Conservation (phyloP, 257 asterid genomes). For the Buddleja alternifolia region DNA sequence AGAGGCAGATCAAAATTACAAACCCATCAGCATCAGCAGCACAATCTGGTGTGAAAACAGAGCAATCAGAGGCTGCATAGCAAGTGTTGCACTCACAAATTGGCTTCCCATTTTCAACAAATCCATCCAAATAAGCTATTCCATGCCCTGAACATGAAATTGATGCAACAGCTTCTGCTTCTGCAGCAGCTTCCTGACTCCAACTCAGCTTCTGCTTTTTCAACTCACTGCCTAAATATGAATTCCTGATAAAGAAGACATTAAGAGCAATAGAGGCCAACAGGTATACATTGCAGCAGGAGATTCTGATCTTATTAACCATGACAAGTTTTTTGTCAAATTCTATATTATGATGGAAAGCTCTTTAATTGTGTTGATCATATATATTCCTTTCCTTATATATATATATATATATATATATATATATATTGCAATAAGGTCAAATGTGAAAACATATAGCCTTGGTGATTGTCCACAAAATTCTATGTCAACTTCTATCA, state of each 20-base stretch:
- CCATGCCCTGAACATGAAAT: constrained; percentile 69
- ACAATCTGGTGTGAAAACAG: constrained; percentile 39
- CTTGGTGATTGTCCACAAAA: too few relatives aligned
- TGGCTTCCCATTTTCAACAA: constrained; percentile 31
- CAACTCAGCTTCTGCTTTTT: constrained; percentile 49
- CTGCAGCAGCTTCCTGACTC: constrained; percentile 58
- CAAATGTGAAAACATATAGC: too few relatives aligned
- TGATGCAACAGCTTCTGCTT: constrained; percentile 64
- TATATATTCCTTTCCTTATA: too few relatives aligned
- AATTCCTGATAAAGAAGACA: constrained; percentile 17
- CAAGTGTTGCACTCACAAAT: constrained; percentile 62
- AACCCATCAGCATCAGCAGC: constrained; percentile 49
- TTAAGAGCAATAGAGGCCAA: constrained; percentile 40
- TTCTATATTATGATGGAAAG: not conserved
- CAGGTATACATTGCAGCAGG: constrained; percentile 25
- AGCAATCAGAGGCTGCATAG: constrained; percentile 52
- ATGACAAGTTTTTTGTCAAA: not conserved
- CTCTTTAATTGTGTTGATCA: too few relatives aligned
- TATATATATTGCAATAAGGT: too few relatives aligned
- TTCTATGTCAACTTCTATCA: too few relatives aligned
- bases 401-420: too few relatives aligned
- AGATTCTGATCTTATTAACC: not conserved
- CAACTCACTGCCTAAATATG: not conserved
- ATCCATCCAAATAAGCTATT: constrained; percentile 64
- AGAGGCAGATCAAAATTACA: not conserved